Evolutionary conservation across 805 yeast species (phyloP).

Genomic region (Candida sanyiensis): DNA sequence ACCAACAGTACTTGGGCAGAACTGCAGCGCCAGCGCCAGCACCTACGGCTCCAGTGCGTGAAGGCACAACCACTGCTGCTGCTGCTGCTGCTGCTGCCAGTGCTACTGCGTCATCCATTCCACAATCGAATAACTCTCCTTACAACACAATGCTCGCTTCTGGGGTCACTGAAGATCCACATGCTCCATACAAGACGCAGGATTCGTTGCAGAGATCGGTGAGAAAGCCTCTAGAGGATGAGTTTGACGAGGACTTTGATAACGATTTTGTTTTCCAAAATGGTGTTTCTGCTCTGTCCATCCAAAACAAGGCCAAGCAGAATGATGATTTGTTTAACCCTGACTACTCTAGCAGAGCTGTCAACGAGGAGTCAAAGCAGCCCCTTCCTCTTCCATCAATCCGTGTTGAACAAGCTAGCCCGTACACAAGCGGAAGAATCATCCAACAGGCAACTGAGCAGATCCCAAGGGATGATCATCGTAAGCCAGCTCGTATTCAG

Average conservation of each 20-base stretch:
- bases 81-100: too few species aligned
- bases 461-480: conserved; percentile 4
- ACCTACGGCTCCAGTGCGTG: too few species aligned
- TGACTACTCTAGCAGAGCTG: conserved; percentile 17
- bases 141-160: conserved; percentile 7
- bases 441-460: conserved; percentile 14
- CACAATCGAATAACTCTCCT: too few species aligned
- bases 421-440: conserved; percentile 23
- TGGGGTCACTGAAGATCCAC: conserved; percentile 10
- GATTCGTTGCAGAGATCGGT: conserved; percentile 7
- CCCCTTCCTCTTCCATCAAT: conserved; percentile 13
- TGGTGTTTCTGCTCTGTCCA: conserved; percentile 20
- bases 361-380: conserved; percentile 10
- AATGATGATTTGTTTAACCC: conserved; percentile 25
- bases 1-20: conserved; percentile 2
- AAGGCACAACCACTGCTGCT: too few species aligned
- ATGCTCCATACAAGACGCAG: conserved; percentile 9
- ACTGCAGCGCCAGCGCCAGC: not conserved
- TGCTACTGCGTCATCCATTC: too few species aligned
- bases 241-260: conserved; percentile 25
- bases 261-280: conserved; percentile 25
- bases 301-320: conserved; percentile 4
- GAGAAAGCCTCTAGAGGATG: conserved; percentile 4
- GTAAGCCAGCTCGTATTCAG: conserved; percentile 3
- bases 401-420: conserved; percentile 15